A percentile compares a stretch with the other conserved stretches of the same genome.
phyloP scores from a whole-genome alignment of 2,329 filamentous ascomycete genomes.

The Colletotrichum tanaceti region DNA sequence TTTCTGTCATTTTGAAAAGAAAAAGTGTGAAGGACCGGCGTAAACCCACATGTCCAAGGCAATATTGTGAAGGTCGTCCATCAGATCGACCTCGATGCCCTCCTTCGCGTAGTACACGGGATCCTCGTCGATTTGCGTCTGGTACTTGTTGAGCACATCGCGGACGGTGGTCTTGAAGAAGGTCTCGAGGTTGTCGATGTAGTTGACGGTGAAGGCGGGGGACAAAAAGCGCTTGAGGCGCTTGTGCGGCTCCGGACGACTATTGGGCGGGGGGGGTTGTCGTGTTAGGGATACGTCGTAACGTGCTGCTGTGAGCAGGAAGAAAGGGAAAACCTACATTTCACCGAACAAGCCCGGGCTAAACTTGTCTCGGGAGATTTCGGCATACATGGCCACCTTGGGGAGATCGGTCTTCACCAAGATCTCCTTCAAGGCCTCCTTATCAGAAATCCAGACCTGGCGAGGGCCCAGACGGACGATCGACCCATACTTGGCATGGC shows the following conservation, averaged over 20 bases:
- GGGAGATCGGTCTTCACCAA: slow-evolving; percentile 42
- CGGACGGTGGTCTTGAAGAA: slow-evolving; percentile 43
- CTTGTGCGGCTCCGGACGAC: slow-evolving; percentile 44
- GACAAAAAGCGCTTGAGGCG: slow-evolving; percentile 45
- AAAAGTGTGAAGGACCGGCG: not conserved
- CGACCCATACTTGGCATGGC: slow-evolving; percentile 40
- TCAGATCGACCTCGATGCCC: slow-evolving; percentile 44
- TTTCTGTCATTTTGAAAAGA: too few relatives aligned
- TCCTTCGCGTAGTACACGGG: slow-evolving; percentile 28
- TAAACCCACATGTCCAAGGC: slow-evolving; percentile 44
- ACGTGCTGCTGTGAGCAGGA: not conserved
- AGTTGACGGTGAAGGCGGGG: slow-evolving; percentile 45
- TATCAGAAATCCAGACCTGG: slow-evolving; percentile 44
- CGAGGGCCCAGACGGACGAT: slow-evolving; percentile 43
- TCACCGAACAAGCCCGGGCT: slow-evolving; percentile 43
- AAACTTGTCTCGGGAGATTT: slow-evolving; percentile 41
- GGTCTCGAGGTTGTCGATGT: slow-evolving; percentile 44
- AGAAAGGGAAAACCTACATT: slow-evolving; percentile 36
- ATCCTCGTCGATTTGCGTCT: slow-evolving; percentile 24
- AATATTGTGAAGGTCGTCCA: slow-evolving; percentile 46
- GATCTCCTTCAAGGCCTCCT: slow-evolving; percentile 43
- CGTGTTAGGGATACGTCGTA: not conserved
- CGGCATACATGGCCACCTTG: slow-evolving; percentile 44
- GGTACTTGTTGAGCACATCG: slow-evolving; percentile 34
- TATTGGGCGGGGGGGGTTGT: not conserved